These are phyloP conservation scores for Arachnomyces sp. DNA, from an alignment of 2,329 filamentous ascomycete species.

Conservation along the genomic window DNA sequence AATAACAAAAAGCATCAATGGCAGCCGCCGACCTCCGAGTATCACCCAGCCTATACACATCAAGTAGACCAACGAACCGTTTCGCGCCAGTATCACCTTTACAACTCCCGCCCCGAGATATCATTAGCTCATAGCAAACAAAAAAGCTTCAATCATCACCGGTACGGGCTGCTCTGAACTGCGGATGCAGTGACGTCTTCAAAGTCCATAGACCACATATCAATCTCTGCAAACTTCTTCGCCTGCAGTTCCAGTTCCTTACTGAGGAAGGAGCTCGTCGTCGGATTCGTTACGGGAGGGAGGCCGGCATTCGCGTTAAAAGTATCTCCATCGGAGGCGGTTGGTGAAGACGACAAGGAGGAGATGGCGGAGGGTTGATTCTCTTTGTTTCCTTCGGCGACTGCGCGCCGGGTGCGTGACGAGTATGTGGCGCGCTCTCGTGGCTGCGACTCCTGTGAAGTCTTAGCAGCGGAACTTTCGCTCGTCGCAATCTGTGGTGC, in stretches of 20 bases:
- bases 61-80: too few relatives aligned
- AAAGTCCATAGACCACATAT: conserved; percentile 37
- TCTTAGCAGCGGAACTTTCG: conserved; percentile 1
- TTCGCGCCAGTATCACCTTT: too few relatives aligned
- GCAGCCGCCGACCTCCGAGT: too few relatives aligned
- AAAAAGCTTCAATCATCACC: conserved; percentile 6
- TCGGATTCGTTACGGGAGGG: conserved; percentile 7
- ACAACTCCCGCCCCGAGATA: too few relatives aligned
- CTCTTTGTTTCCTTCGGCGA: conserved; percentile 21
- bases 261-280: conserved; percentile 20
- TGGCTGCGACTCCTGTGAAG: neutral
- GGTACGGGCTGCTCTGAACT: conserved; percentile 17
- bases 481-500: conserved; percentile 2
- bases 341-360: conserved; percentile 27
- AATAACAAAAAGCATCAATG: too few relatives aligned
- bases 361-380: conserved; percentile 20
- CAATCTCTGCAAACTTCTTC: conserved; percentile 34
- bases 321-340: conserved; percentile 19
- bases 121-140: too few relatives aligned
- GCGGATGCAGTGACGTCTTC: conserved; percentile 29
- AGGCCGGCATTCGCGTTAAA: conserved; percentile 17
- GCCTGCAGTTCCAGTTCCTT: conserved; percentile 29
- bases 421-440: conserved; percentile 10
- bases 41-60: too few relatives aligned
- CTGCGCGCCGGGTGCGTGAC: conserved; percentile 10